phyloP scores from a whole-genome alignment of 2,329 filamentous ascomycete species.

The Trichoderma afroharzianum region DNA sequence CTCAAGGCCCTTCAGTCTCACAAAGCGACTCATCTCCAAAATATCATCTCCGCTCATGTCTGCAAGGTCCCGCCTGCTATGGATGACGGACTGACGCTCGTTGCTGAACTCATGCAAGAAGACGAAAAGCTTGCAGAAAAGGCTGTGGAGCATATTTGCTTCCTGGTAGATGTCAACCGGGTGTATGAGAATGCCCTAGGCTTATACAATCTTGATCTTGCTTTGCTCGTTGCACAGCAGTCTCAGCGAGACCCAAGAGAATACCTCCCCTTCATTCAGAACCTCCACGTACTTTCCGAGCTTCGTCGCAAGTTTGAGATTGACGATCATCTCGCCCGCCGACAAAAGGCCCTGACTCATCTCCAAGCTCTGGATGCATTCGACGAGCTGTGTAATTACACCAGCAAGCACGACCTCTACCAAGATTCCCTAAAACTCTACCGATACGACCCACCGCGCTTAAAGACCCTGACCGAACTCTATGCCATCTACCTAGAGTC shows the following conservation, averaged over 20 bases:
- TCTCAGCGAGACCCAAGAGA: conserved; percentile 93
- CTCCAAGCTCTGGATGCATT: conserved; percentile 72
- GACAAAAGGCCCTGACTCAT: conserved; percentile 72
- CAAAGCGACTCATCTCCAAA: conserved; percentile 70
- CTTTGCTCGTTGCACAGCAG: conserved; percentile 88
- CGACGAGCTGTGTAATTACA: conserved; percentile 74
- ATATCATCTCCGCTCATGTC: conserved; percentile 89
- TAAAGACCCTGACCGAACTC: conserved; percentile 66
- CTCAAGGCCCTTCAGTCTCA: conserved; percentile 62
- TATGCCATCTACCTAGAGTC: conserved; percentile 77
- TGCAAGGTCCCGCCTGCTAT: conserved; percentile 91
- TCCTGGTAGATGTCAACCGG: conserved; percentile 87
- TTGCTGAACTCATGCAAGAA: conserved; percentile 68
- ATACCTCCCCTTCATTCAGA: conserved; percentile 91
- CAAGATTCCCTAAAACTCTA: conserved; percentile 73
- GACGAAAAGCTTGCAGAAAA: conserved; percentile 73
- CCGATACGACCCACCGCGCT: conserved; percentile 70
- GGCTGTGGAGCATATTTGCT: conserved; percentile 95
- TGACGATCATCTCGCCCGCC: conserved; percentile 78
- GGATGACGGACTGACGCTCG: conserved; percentile 75
- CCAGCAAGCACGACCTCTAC: conserved; percentile 76
- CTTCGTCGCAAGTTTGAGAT: conserved; percentile 76
- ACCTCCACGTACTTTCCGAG: conserved; percentile 69
- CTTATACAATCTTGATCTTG: conserved; percentile 85
- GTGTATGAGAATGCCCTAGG: conserved; percentile 89